Evolutionary conservation across 805 yeast species (phyloP), one percentile per base, ranked within the genome.

Genomic region (Teunomyces kruisii): DNA sequence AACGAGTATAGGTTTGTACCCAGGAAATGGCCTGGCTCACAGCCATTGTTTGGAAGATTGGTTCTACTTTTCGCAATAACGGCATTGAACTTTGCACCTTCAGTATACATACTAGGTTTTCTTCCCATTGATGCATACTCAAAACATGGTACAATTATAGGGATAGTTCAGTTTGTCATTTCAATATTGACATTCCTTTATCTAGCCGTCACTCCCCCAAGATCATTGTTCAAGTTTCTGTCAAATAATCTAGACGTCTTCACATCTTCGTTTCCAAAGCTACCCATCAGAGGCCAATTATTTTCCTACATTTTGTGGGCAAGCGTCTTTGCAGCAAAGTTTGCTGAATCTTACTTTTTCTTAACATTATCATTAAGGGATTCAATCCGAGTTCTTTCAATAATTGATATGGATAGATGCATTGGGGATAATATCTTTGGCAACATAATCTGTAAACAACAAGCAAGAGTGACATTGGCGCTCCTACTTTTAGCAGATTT

Each of bases 261-360:
- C 38, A 57, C 59, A 7, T 45, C 63, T 0, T 29, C 53, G 1
- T 68, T 62, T 43, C 67, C 72, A 6, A 48, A 47, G 14, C 43
- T 66, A 14, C 40, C 50, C 3, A 16, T 43, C n/a, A 45, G 61
- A 35, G 58, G 63, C 32, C 53, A 53, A 28, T n/a, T 52, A 1
- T 57, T 51, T 43, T 67, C 72, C 5, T 46, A 46, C 31, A 26
- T 53, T 6, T 44, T 68, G 16, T 68, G 74, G 74, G 45, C 55
- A 1, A 43, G 54, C 14, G 68, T 68, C 9, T 63, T 68, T 44
- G 44, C 54, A 19, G 65, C 68, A 37, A 68, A 68, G 46, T 65
- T 65, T 43, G 49, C 56, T 3, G 74, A 68, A 44, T 65, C 71
- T 0, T 68, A 68, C 46, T 58, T 67, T 44, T 68, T 68, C 40